Conservation (phyloP, 805 yeast species). For the Wickerhamiella brachini region DNA sequence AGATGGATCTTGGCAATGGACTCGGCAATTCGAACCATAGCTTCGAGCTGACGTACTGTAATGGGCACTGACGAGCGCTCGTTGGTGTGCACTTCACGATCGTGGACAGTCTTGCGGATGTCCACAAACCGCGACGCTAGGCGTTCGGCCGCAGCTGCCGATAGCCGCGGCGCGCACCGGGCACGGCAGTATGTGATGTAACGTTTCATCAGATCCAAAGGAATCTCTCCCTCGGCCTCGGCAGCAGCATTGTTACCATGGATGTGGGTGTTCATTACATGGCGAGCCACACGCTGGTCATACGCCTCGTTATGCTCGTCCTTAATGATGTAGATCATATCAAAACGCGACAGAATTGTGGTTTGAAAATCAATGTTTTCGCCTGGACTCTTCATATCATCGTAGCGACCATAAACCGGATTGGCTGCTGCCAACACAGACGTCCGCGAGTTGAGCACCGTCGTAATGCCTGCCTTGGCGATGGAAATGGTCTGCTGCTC, state of each 20-base stretch:
- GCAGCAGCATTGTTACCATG: constrained; percentile 50
- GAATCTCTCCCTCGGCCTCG: constrained; percentile 59
- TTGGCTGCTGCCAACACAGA: constrained; percentile 96
- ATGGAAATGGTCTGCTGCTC: constrained; percentile 98
- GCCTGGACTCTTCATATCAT: constrained; percentile 91
- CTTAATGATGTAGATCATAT: constrained; percentile 93
- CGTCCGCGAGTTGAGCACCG: constrained; percentile 90
- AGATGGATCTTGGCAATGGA: constrained; percentile 77
- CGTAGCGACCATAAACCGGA: constrained; percentile 93
- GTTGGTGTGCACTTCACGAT: constrained; percentile 65
- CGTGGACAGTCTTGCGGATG: constrained; percentile 70
- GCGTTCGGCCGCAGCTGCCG: constrained; percentile 80
- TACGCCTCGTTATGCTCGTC: constrained; percentile 82
- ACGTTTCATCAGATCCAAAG: constrained; percentile 80
- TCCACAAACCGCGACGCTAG: constrained; percentile 85
- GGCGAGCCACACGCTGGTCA: constrained; percentile 83
- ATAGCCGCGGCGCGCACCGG: constrained; percentile 84
- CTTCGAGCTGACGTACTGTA: constrained; percentile 94
- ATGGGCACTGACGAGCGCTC: constrained; percentile 94
- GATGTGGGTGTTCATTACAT: constrained; percentile 89
- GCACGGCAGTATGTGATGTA: constrained; percentile 82
- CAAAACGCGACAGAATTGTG: constrained; percentile 91
- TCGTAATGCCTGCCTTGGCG: constrained; percentile 98
- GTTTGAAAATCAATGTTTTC: constrained; percentile 97
- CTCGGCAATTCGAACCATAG: constrained; percentile 91